phyloP scores from a whole-genome alignment of 2,329 filamentous ascomycete species.

The Neopestalotiopsis sp. region DNA sequence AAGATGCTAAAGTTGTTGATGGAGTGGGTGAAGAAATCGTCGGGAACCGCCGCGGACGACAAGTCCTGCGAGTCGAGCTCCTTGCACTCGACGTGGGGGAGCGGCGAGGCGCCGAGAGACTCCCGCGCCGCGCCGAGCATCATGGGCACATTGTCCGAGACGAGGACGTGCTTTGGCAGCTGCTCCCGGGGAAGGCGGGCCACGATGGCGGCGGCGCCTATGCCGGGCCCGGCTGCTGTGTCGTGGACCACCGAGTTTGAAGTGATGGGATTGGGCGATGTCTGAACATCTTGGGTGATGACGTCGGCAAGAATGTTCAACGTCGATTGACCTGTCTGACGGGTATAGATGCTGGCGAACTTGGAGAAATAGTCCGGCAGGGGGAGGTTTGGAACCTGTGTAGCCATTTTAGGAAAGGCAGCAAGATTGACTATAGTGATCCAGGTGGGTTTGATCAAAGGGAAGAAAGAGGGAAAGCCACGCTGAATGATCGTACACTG shows the following conservation, averaged over 20 bases:
- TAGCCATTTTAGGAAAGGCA: constrained; percentile 24
- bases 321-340: constrained; percentile 34
- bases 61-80: constrained; percentile 31
- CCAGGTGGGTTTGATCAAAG: not conserved
- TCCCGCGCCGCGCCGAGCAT: constrained; percentile 35
- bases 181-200: constrained; percentile 29
- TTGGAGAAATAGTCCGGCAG: constrained; percentile 37
- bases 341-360: constrained; percentile 32
- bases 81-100: constrained; percentile 30
- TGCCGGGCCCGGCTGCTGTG: constrained; percentile 35
- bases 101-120: constrained; percentile 30
- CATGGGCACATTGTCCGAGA: constrained; percentile 33
- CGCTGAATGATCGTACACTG: not conserved
- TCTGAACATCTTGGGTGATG: constrained; percentile 33
- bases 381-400: constrained; percentile 28
- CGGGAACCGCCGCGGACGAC: constrained; percentile 26
- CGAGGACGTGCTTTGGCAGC: constrained; percentile 31
- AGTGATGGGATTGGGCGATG: constrained; percentile 28
- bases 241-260: constrained; percentile 35
- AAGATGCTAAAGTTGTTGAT: constrained; percentile 35
- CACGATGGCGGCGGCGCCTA: constrained; percentile 33
- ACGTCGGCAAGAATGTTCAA: constrained; percentile 32
- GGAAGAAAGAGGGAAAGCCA: not conserved
- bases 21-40: constrained; percentile 31
- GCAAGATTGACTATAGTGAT: constrained; percentile 7